Evolutionary conservation across 2,329 filamentous ascomycete genomes (phyloP).

Genomic region (Aspergillus felis): DNA sequence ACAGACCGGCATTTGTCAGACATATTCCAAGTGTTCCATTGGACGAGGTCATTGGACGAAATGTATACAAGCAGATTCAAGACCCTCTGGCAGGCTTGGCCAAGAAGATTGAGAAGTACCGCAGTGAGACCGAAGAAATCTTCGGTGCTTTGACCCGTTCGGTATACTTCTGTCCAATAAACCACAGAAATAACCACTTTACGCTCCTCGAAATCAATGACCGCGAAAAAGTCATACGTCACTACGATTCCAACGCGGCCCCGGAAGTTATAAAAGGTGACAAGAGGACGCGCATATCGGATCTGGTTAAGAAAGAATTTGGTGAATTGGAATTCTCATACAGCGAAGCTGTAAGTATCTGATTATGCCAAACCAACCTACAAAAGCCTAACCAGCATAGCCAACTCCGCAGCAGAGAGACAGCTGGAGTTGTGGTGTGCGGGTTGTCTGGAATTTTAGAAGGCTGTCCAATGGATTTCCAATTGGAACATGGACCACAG

Average conservation of each 20-base stretch:
- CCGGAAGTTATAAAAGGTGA: conserved; percentile 9
- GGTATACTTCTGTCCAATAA: conserved; percentile 15
- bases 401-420: conserved; percentile 18
- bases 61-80: conserved; percentile 9
- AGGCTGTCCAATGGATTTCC: conserved; percentile 15
- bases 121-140: neutral
- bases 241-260: conserved; percentile 21
- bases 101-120: conserved; percentile 1
- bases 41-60: conserved; percentile 13
- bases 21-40: conserved; percentile 17
- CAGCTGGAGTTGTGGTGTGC: conserved; percentile 18
- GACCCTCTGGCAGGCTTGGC: neutral
- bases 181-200: conserved; percentile 19
- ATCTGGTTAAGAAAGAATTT: conserved; percentile 20
- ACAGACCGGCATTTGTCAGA: conserved; percentile 18
- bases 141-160: conserved; percentile 2
- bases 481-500: conserved; percentile 13
- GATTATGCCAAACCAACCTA: conserved; percentile 1
- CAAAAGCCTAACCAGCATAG: conserved; percentile 2
- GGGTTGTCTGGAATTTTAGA: conserved; percentile 18
- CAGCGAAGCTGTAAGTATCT: conserved; percentile 18
- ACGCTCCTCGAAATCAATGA: conserved; percentile 25
- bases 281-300: conserved; percentile 12
- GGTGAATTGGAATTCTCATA: conserved; percentile 20
- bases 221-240: conserved; percentile 17